Base-by-base conservation (phyloP, 2,329 filamentous ascomycete species). In the Claviceps citrina region DNA sequence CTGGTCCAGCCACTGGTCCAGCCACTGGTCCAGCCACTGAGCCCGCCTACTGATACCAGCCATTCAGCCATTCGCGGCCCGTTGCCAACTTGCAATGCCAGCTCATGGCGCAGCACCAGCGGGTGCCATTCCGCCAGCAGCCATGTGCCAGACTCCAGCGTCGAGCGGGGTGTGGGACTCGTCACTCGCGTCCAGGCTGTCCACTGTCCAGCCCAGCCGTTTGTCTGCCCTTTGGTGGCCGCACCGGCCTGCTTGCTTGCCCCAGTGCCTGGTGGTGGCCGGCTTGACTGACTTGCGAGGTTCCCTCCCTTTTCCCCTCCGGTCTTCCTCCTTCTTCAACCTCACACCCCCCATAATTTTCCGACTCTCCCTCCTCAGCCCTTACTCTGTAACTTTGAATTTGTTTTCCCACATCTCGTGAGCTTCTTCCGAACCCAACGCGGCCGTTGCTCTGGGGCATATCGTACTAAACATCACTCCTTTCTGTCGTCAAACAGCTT, bases 321-420 rank as follows among this genome's bases (percentile, higher is more conserved):
- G 51, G 55, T 52, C 53, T 47, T 49, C 53, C 53, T 52, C 49
- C 50, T 54, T 53, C 53, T 59, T 51, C 50, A 50, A 49, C 49
- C 45, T 48, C 50, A 46, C 38, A 41, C 44, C 48, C 42, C 45
- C 46, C 46, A 38, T 36, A 19, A 34, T 34, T 43, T 48, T 40
- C 49, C 41, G 38, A 40, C 45, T 40, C 40, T 43, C 44, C 35
- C 43, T 44, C 35, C 43, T 45, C 46, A 40, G 43, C 42, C 40
- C 43, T 47, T 44, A 42, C 44, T 40, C 36, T 16, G 27, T 36
- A 8, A 30, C 36, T 26, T 31, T 39, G 22, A 31, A 15, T 40
- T 18, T 36, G 25, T 31, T 30, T 37, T 26, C 10, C 22, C 16
- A 32, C 19, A 46, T 48, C 47, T 41, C 47, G 46, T 44, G 53